Evolutionary conservation across 2,329 filamentous ascomycete genomes (phyloP).

Genomic region (Pseudonectria buxi): DNA sequence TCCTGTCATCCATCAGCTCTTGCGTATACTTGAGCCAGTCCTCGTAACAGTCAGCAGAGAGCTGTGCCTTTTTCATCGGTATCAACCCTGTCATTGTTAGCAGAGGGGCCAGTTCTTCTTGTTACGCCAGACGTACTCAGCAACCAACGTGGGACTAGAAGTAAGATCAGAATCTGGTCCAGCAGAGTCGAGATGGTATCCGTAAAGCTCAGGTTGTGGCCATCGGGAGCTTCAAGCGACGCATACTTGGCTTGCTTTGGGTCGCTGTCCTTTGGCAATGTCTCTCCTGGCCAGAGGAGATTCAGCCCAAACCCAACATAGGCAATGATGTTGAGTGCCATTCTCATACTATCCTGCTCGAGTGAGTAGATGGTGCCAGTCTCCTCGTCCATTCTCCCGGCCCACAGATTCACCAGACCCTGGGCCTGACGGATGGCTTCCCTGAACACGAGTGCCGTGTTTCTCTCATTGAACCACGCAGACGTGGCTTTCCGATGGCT

Average conservation of each 20-base stretch:
- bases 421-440: conserved; percentile 57
- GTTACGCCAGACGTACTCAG: conserved; percentile 32
- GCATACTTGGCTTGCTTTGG: conserved; percentile 43
- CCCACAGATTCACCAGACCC: conserved; percentile 54
- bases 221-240: conserved; percentile 37
- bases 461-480: conserved; percentile 70
- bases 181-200: conserved; percentile 55
- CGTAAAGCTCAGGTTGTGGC: conserved; percentile 59
- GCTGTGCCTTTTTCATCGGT: conserved; percentile 45
- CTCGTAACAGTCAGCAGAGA: conserved; percentile 46
- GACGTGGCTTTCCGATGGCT: conserved; percentile 66
- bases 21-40: conserved; percentile 66
- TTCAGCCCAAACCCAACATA: conserved; percentile 65
- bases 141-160: conserved; percentile 53
- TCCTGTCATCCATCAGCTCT: conserved; percentile 59
- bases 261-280: conserved; percentile 35
- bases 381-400: conserved; percentile 24
- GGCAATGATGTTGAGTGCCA: conserved; percentile 51
- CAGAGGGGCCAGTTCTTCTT: background rate
- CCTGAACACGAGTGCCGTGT: conserved; percentile 59
- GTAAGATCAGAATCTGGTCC: conserved; percentile 55
- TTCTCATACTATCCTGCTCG: conserved; percentile 59
- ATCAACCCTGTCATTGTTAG: conserved; percentile 29
- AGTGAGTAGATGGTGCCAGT: conserved; percentile 45
- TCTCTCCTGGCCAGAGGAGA: conserved; percentile 57